Base-by-base conservation (phyloP, 2,329 filamentous ascomycete genomes). In the Fusarium virguliforme region DNA sequence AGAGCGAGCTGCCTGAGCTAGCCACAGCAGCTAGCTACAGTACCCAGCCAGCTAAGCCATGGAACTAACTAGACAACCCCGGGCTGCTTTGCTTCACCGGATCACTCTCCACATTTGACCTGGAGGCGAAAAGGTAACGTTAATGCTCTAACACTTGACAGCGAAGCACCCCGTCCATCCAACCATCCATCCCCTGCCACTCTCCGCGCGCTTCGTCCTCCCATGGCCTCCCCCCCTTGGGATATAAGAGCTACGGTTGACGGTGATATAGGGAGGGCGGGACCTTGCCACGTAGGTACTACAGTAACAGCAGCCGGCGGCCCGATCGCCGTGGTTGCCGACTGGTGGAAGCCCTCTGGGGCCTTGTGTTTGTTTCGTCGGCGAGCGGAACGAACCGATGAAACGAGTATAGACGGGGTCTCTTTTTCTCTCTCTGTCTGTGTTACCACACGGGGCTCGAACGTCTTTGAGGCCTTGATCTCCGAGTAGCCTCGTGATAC, bases 31-130 rank as follows among this genome's bases (percentile, higher is more conserved):
- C 18, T 18, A 18, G 18, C 18, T 18, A 18, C 18, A 18, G 18
- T 18, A 18, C 18, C 18, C 18, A 18, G 18, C 18, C 18, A 18
- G 18, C 18, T 18, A 18, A 18, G 18, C 18, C 18, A 18, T 18
- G 18, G 18, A 46, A 46, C 41, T 46, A 46, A 46, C 41, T 46
- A 46, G 18, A 46, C 8, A 46, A 26, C 41, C 68, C 68, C 41
- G 65, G 68, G 51, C 56, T 51, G 43, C 65, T 70, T 72, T 71
- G 65, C 71, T 70, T 71, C 68, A 71, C 69, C 69, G 69, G 65
- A 67, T 46, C 58, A 30, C 50, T 69, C 69, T 66, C 69, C 68
- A 72, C 68, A 72, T 60, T 66, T 70, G 57, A 71, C 64, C 54
- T 71, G 68, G 68, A 71, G 64, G 68, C 71, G 18, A 71, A 71